Conservation (phyloP, 116 monocot species). For the Phalaenopsis hybrid region DNA sequence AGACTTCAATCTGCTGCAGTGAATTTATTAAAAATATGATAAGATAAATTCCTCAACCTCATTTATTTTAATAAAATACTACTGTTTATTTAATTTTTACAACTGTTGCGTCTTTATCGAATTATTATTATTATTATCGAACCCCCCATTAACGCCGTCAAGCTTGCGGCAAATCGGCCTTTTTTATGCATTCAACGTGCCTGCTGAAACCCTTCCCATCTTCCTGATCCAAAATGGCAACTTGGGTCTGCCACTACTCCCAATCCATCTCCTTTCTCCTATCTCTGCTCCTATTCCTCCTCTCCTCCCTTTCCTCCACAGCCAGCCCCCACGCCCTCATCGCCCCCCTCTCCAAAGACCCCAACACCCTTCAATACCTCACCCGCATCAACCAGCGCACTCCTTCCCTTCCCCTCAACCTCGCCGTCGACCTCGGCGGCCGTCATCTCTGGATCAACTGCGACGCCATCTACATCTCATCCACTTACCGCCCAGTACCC, state of each 20-base stretch:
- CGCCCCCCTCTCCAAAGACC: conserved; percentile 57
- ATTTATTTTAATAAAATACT: too few relatives aligned
- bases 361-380: conserved; percentile 4
- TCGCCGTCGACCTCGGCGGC: conserved; percentile 8
- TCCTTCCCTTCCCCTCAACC: conserved; percentile 29
- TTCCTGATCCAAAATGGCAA: background rate
- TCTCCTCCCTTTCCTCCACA: conserved; percentile 1
- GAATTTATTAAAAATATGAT: too few relatives aligned
- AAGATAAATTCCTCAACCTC: too few relatives aligned
- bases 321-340: background rate
- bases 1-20: too few relatives aligned
- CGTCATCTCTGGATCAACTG: conserved; percentile 59
- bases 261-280: too few relatives aligned
- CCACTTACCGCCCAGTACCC: conserved; percentile 36
- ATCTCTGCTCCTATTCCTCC: background rate
- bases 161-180: too few relatives aligned
- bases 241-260: background rate
- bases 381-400: conserved; percentile 34
- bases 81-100: too few relatives aligned
- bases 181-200: too few relatives aligned
- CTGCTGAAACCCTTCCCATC: too few relatives aligned
- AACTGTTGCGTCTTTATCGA: too few relatives aligned
- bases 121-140: too few relatives aligned
- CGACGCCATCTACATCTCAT: conserved; percentile 37
- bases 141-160: too few relatives aligned